Base-by-base conservation (phyloP, 306 rosid species). In the Pterocarpus santalinus region DNA sequence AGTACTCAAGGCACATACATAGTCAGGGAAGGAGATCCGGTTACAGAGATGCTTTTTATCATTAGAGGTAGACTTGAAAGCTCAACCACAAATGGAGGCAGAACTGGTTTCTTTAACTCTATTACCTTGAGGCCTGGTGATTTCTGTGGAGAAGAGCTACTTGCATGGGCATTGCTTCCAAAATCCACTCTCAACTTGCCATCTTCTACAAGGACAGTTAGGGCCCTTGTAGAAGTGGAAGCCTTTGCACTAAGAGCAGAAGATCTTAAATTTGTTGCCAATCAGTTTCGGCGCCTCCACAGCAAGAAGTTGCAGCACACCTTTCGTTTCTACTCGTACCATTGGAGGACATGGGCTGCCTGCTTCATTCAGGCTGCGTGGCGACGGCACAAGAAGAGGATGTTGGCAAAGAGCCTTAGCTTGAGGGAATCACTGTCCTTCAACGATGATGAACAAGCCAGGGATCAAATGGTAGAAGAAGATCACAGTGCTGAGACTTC, bases 271-370 rank as follows among this genome's bases (percentile, higher is more conserved):
- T 95, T 93, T 47, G 99, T 95, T 0, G 97, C 99, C 2, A 93
- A 95, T 69, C 99, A 93, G 76, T 95, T 95, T 71, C 69, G 97
- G 41, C 89, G 92, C 9, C 94, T 95, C 13, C 99, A 95, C 65
- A 93, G 99, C 89, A 95, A 93, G 89, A 91, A 93, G 90, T 72
- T 95, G 3, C 99, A 95, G 8, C 97, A 95, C 56, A 90, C 99
- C 2, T 95, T 95, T 79, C 92, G 97, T 32, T 93, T 91, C 90
- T 95, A 93, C 90, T 95, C 99, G 14, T 39, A 92, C 81, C 99
- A 93, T 28, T 95, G 99, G 99, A 91, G 97, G 72, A 95, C 99
- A 8, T 93, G 98, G 98, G 97, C 94, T 5, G 90, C 97, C 13
- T 95, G 99, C 83, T 90, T 92, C 91, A 89, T 95, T 77, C 97